Conservation (phyloP, 164 flowering plant species). For the Magnolia sinica region DNA sequence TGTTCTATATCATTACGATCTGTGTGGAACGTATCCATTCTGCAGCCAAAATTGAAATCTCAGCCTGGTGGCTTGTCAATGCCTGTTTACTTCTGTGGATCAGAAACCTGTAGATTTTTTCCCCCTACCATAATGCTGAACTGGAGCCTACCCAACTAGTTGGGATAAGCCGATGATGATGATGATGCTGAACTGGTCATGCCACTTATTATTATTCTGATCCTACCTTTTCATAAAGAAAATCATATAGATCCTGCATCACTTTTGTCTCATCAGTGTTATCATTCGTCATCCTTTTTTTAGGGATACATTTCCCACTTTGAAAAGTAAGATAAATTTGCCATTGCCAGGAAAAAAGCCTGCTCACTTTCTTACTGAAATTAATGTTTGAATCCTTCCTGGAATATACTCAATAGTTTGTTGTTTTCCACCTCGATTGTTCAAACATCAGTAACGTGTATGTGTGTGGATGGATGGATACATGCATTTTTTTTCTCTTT, state of each 20-base stretch:
- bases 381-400: background rate
- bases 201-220: too few species aligned
- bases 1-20: too few species aligned
- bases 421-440: background rate
- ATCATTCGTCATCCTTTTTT: background rate
- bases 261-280: background rate
- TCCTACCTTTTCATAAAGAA: too few species aligned
- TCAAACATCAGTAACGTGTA: background rate
- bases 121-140: too few species aligned
- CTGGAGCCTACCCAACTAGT: background rate
- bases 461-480: too few species aligned
- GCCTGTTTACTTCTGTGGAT: too few species aligned
- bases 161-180: background rate
- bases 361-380: background rate
- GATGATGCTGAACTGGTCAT: background rate
- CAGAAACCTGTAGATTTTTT: too few species aligned
- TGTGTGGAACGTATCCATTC: too few species aligned
- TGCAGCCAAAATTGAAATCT: too few species aligned
- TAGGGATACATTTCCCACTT: background rate
- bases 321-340: background rate
- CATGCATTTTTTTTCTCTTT: too few species aligned
- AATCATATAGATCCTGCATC: background rate
- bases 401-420: background rate
- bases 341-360: background rate
- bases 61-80: too few species aligned